These are phyloP conservation scores for Ceratobasidium sp. DNA, from an alignment of 1,284 basidiomycete genomes.

Conservation along the genomic window DNA sequence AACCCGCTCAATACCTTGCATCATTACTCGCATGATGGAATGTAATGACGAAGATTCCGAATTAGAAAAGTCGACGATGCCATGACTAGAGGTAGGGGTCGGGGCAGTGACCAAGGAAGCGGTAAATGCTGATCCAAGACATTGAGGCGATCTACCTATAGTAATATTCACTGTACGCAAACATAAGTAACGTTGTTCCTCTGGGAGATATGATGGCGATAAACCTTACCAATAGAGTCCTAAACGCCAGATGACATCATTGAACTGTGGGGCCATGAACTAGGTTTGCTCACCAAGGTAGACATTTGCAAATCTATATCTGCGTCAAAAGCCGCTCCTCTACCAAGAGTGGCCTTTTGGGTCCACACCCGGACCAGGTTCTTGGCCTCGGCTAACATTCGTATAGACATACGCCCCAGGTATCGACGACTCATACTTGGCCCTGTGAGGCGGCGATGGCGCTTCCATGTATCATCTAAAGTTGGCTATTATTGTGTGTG, in stretches of 20 bases:
- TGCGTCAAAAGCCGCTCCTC: conserved; percentile 13
- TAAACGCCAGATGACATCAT: not conserved
- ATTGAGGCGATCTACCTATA: conserved; percentile 4
- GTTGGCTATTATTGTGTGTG: not conserved
- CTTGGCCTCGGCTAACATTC: not conserved
- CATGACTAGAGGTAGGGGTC: not conserved
- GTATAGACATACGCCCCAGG: conserved; percentile 10
- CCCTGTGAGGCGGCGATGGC: conserved; percentile 14
- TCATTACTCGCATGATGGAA: conserved; percentile 4
- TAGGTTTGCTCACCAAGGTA: conserved; percentile 9
- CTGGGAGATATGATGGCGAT: no score
- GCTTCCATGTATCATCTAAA: conserved; percentile 23
- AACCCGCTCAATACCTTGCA: conserved; percentile 4
- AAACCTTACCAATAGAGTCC: conserved; percentile 20
- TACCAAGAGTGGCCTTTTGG: not conserved
- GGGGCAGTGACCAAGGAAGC: not conserved
- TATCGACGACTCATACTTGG: conserved; percentile 32
- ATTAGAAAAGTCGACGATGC: not conserved
- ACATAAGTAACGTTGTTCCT: no score
- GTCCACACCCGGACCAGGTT: conserved; percentile 1
- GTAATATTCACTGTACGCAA: not conserved
- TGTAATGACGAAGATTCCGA: not conserved
- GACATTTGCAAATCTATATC: conserved; percentile 9
- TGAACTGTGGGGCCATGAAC: not conserved
- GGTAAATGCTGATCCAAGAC: not conserved